Base-by-base conservation (phyloP, 441 rosid genomes). In the Adansonia gregorii region DNA sequence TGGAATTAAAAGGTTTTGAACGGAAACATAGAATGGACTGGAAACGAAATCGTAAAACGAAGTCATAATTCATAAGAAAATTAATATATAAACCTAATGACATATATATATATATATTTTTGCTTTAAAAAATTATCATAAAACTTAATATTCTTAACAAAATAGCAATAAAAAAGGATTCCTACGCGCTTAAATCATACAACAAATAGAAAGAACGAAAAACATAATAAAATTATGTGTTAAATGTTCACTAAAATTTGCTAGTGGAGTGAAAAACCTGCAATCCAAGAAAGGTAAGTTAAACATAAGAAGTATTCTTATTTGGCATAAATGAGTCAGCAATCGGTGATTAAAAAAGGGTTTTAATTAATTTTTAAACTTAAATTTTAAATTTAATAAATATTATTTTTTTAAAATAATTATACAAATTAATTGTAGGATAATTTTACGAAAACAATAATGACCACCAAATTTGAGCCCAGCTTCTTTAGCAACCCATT, bases 401-500 rank as follows among this genome's bases (percentile, higher is more conserved):
- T 48, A 48, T 11, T 9, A 9, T 48, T 48, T 1, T 35, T 35
- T 35, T 3, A 27, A 60, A 22, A 35, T 35, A 35, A 35, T 2
- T 35, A 35, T 3, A 35, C 4, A 2, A 35, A 35, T 4, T 35
- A 35, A 35, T 35, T 35, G 3, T 35, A 2, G 0, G 11, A 48
- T 10, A 10, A 46, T 8, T 46, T 10, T 2, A 12, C 11, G 4
- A 58, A 74, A 51, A 12, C 1, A 82, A 63, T 77, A 43, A 67
- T 71, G 48, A 74, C 92, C 89, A 89, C 90, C 81, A 84, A 77
- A 77, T 35, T 56, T 66, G 80, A 41, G 73, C 60, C 71, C 2
- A 55, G 72, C 82, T 76, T 69, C 27, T 77, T 79, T 78, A 81
- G 73, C 87, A 82, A 75, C 82, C 77, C 75, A 80, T 83, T 56